Conservation (phyloP, 768 basidiomycete species). For the Hypsizygus marmoreus region DNA sequence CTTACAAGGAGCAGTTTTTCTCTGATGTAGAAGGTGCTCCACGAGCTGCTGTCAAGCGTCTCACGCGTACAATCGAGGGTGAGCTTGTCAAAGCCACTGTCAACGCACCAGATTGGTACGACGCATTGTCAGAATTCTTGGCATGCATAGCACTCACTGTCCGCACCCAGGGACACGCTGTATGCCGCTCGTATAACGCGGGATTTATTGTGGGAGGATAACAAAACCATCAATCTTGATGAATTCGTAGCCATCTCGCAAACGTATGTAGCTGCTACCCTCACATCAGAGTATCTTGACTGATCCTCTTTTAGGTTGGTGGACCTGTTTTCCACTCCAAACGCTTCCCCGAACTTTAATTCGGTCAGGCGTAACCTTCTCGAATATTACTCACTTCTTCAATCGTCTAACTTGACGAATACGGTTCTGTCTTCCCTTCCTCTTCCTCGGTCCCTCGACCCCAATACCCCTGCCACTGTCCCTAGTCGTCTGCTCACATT, state of each 20-base stretch:
- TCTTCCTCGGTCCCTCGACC: conserved; percentile 82
- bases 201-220: conserved; percentile 89
- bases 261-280: conserved; percentile 61
- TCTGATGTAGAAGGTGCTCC: conserved; percentile 66
- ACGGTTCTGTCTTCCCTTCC: conserved; percentile 82
- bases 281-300: conserved; percentile 6
- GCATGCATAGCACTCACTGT: conserved; percentile 6
- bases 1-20: conserved; percentile 77
- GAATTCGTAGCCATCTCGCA: conserved; percentile 87
- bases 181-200: conserved; percentile 91
- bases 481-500: conserved; percentile 86
- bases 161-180: conserved; percentile 73
- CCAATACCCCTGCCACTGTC: conserved; percentile 67
- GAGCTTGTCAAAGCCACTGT: conserved; percentile 77
- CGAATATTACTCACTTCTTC: conserved; percentile 86
- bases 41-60: conserved; percentile 81
- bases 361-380: conserved; percentile 70
- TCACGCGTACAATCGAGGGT: conserved; percentile 74
- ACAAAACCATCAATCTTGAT: conserved; percentile 72
- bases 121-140: conserved; percentile 13
- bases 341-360: conserved; percentile 59
- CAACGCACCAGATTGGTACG: conserved; percentile 93
- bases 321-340: conserved; percentile 79
- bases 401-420: conserved; percentile 82
- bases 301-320: conserved; percentile 60